Base-by-base conservation (phyloP, 2,329 filamentous ascomycete species). In the Lasiodiplodia citricola region DNA sequence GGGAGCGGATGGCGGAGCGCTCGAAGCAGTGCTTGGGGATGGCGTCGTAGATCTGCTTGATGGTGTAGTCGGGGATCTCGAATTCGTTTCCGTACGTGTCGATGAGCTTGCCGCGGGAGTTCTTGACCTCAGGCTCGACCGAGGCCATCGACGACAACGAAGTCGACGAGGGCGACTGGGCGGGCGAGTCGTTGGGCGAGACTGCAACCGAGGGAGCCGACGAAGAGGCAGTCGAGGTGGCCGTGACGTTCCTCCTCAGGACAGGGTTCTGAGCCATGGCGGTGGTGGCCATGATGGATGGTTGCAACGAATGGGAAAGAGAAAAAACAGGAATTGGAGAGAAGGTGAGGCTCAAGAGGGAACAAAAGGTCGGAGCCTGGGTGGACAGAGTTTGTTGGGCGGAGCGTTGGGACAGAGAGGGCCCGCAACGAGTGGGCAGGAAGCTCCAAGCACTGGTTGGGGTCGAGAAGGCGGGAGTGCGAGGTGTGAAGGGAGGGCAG, bases 21-120 rank as follows among this genome's bases (percentile, higher is more conserved):
- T 97, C 87, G 82, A 92, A 98, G 88, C 96, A 99, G 87, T 97
- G 96, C 83, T 94, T 93, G 72, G 96, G 96, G 74, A 99, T 99
- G 80, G 96, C 96, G 83, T 97, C 92, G 77, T 93, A 91, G 79
- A 99, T 95, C 79, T 99, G 89, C 87, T 97, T 97, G 87, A 99
- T 97, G 79, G 94, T 97, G 86, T 92, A 99, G 83, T 98, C 91
- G 74, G 96, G 96, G 68, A 97, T 87, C 81, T 93, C 86, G 85
- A 99, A 99, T 77, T 94, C 88, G 82, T 98, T 97, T 82, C 96
- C 96, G 80, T 97, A 96, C 14, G 93, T 95, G 83, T 99, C 94
- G 72, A 96, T 77, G 74, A 99, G 88, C 80, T 90, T 88, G 75
- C 88, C 88, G 74, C 87, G 90, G 73, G 79, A 72, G 73, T 83